Base-by-base conservation (phyloP, 164 flowering plant genomes). In the Vitis labrusca region DNA sequence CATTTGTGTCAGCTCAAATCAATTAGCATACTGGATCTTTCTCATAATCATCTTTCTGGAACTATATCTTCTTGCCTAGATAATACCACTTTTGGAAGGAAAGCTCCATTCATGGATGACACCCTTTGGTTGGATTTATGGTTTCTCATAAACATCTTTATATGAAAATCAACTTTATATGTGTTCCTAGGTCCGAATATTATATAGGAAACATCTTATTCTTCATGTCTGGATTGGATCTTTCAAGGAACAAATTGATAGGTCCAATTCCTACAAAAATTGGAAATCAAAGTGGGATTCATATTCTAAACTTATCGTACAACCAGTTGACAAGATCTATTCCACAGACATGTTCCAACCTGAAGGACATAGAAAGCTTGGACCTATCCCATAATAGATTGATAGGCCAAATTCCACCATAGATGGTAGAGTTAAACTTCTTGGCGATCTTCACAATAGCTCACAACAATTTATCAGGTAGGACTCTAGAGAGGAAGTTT, bases 221-320 rank as follows among this genome's bases (percentile, higher is more conserved):
- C 1, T 65, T 23, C 16, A 59, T 75, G 51, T 67, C 70, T 13
- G 77, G 73, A 48, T 32, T 79, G 10, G 77, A 79, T 68, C 59
- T 79, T 2, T 79, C 82, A 1, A 37, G 29, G 37, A 79, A 79
- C 57, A 52, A 61, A 9, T 37, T 79, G 60, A 68, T 37, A 0
- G 74, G 76, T 9, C 15, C 49, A 16, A 69, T 79, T 15, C 82
- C 82, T 16, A 49, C 10, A 13, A 71, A 79, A 59, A 58, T 75
- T 9, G 79, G 76, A 30, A 29, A 72, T 27, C 54, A 69, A 10
- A 58, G 7, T 14, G 29, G 17, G 4, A 50, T 72, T 9, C 68
- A n/a, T 5, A 50, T 30, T 1, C 30, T 79, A 32, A 70, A 79
- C 69, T 51, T 75, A 9, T 70, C 79, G 1, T 61, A 75, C 64